Conservation (phyloP, 331 rosid genomes). For the Pyrus hybrid region DNA sequence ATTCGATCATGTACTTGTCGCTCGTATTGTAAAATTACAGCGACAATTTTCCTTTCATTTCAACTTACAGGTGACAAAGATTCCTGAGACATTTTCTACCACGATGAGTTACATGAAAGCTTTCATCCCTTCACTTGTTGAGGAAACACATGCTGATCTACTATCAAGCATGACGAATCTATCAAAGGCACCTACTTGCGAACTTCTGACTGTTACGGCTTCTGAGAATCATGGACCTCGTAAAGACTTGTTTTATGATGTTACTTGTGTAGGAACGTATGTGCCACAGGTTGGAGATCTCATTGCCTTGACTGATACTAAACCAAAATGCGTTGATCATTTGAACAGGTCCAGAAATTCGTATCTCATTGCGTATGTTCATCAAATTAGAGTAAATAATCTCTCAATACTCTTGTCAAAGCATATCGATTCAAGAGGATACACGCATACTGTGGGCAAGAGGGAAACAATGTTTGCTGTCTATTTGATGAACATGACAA, state of each 20-base stretch:
- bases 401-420: conserved; percentile 8
- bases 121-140: conserved; percentile 33
- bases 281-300: conserved; percentile 14
- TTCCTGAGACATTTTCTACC: conserved; percentile 33
- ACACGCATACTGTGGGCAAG: background rate
- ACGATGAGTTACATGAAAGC: conserved; percentile 21
- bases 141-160: conserved; percentile 53
- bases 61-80: conserved; percentile 23
- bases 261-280: background rate
- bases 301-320: conserved; percentile 5
- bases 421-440: background rate
- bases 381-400: background rate
- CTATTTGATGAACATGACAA: conserved; percentile 30
- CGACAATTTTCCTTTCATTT: background rate
- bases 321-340: background rate
- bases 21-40: no score
- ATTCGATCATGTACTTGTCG: background rate
- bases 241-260: conserved; percentile 1
- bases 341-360: background rate
- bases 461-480: conserved; percentile 15
- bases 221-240: background rate
- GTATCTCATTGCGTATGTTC: conserved; percentile 31
- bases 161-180: conserved; percentile 13
- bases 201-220: conserved; percentile 8
- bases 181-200: conserved; percentile 21